Conservation (phyloP, 2,329 filamentous ascomycete genomes). For the Xenoacremonium recifei region DNA sequence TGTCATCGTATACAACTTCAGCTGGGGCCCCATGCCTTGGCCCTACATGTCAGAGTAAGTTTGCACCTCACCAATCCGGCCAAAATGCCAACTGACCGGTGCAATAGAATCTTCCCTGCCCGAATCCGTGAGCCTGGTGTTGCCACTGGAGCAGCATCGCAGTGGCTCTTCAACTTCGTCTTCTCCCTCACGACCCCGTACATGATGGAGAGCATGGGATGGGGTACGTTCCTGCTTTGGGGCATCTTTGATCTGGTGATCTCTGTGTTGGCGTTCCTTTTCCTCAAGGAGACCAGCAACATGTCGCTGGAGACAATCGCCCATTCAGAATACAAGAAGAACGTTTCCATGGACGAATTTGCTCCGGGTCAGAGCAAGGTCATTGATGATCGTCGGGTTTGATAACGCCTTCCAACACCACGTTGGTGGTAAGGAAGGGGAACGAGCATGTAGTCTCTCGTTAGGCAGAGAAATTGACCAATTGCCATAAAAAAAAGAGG, state of each 20-base stretch:
- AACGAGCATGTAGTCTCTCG: no score
- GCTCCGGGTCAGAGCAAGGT: neutral
- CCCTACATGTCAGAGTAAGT: slow-evolving; percentile 54
- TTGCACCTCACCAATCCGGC: neutral
- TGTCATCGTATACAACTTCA: slow-evolving; percentile 59
- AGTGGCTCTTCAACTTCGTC: slow-evolving; percentile 68
- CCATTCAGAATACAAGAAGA: slow-evolving; percentile 3
- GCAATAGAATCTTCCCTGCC: slow-evolving; percentile 57
- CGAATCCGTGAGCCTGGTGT: slow-evolving; percentile 61
- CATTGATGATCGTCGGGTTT: neutral
- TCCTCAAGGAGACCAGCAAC: slow-evolving; percentile 66
- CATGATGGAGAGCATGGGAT: slow-evolving; percentile 46
- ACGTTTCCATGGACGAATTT: neutral
- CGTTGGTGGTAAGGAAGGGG: no score
- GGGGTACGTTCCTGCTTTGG: slow-evolving; percentile 62
- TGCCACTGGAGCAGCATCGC: slow-evolving; percentile 59
- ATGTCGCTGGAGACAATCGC: slow-evolving; percentile 52
- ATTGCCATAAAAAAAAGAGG: no score
- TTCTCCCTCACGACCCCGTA: slow-evolving; percentile 48
- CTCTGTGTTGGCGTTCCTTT: slow-evolving; percentile 58
- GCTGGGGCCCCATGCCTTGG: slow-evolving; percentile 65
- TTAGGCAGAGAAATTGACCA: no score
- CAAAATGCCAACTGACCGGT: neutral
- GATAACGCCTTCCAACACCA: no score
- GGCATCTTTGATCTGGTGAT: slow-evolving; percentile 59